Conservation (phyloP, 257 asterid species). For the Rhazya stricta region DNA sequence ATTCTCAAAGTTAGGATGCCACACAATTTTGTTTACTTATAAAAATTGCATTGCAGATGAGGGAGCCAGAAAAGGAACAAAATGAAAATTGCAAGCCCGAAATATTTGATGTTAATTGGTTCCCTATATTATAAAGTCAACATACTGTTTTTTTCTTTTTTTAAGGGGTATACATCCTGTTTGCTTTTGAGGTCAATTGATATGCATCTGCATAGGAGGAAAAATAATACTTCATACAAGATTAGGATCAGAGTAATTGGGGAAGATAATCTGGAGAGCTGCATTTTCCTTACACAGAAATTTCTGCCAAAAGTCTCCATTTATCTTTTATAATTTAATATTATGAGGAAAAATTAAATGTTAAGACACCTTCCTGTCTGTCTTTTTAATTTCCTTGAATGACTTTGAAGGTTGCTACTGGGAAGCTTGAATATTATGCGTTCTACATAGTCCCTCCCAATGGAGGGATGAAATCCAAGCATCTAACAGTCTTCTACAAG, state of each 20-base stretch:
- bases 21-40: neutral
- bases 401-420: slow-evolving; percentile 53
- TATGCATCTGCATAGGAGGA: neutral
- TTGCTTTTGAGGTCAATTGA: neutral
- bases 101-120: neutral
- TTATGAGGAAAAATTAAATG: neutral
- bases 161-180: neutral
- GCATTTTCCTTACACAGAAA: neutral
- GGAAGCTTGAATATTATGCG: slow-evolving; percentile 34
- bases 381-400: slow-evolving; percentile 12
- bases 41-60: too few species aligned
- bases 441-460: slow-evolving; percentile 47
- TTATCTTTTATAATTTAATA: neutral
- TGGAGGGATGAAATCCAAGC: slow-evolving; percentile 26
- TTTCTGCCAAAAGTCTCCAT: neutral
- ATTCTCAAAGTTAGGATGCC: neutral
- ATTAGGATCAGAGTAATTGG: neutral
- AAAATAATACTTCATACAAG: neutral
- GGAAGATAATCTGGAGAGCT: neutral
- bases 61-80: neutral
- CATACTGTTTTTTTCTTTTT: neutral
- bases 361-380: neutral
- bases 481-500: slow-evolving; percentile 32
- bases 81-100: neutral
- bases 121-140: neutral